A percentile compares a stretch with the other conserved stretches of the same genome.
Evolutionary conservation across 495 filamentous ascomycete species (phyloP).

Genomic region (Tuber umbilicatum): DNA sequence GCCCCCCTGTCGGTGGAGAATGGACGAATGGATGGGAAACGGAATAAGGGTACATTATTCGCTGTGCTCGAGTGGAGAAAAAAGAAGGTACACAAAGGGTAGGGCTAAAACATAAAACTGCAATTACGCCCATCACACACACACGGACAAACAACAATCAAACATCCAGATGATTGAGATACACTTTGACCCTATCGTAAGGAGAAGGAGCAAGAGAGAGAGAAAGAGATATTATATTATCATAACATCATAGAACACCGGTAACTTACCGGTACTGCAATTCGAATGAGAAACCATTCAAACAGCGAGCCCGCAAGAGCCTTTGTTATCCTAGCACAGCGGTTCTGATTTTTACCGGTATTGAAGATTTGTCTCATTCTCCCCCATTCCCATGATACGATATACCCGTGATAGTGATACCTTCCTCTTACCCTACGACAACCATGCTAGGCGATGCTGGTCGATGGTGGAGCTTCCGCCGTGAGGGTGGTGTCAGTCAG

Average conservation of each 20-base stretch:
- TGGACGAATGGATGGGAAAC: constrained; percentile 4
- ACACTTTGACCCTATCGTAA: constrained; percentile 5
- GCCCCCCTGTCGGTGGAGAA: constrained; percentile 34
- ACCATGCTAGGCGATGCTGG: neutral
- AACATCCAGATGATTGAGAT: neutral
- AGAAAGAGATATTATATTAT: neutral
- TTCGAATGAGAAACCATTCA: neutral
- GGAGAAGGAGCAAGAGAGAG: constrained; percentile 4
- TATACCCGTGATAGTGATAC: neutral
- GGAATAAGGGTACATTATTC: neutral
- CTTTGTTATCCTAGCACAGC: neutral
- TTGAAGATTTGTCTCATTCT: neutral
- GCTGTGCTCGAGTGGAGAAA: neutral
- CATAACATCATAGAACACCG: neutral
- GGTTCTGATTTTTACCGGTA: neutral
- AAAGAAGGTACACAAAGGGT: neutral
- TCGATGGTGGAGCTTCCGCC: neutral
- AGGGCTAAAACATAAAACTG: neutral
- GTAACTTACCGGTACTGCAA: too few species aligned
- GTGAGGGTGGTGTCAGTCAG: neutral
- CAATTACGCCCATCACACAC: constrained; percentile 4
- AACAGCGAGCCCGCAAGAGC: neutral
- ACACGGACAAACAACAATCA: neutral
- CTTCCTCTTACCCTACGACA: neutral
- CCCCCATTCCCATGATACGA: neutral